Evolutionary conservation across 345 rosid species (phyloP).

Genomic region (Balakata baccata): DNA sequence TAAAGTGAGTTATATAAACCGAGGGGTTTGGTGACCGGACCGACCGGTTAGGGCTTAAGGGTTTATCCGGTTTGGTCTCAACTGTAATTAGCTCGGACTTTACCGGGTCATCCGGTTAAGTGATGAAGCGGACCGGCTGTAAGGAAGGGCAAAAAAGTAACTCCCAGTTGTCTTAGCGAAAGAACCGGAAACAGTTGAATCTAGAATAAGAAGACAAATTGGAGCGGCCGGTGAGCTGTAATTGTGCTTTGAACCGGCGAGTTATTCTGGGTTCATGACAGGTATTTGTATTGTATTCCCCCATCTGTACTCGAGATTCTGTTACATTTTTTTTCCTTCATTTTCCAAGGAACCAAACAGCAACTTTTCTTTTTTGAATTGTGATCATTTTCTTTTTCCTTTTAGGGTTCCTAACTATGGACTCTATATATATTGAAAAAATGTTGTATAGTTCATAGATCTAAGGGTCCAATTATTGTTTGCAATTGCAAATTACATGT

Average conservation of each 20-base stretch:
- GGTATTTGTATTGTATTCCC: background rate
- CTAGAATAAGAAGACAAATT: background rate
- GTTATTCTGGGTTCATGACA: slow-evolving; percentile 5
- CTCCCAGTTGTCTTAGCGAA: slow-evolving; percentile 25
- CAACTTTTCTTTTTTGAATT: background rate
- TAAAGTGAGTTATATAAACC: slow-evolving; percentile 15
- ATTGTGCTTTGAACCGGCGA: slow-evolving; percentile 8
- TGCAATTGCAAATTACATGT: no score
- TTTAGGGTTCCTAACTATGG: no score
- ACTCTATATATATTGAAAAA: no score
- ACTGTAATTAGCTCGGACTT: slow-evolving; percentile 15
- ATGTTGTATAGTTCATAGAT: no score
- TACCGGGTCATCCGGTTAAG: slow-evolving; percentile 30
- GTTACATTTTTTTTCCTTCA: background rate
- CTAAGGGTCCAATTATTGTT: no score
- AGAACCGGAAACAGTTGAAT: slow-evolving; percentile 17
- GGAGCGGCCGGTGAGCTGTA: background rate
- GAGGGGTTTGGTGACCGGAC: slow-evolving; percentile 31
- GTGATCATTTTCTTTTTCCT: no score
- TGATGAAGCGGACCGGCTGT: slow-evolving; percentile 29
- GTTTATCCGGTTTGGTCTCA: slow-evolving; percentile 19
- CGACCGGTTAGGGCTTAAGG: slow-evolving; percentile 40
- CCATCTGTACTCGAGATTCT: background rate
- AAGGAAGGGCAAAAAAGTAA: slow-evolving; percentile 14
- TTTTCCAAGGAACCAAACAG: slow-evolving; percentile 1